phyloP scores from a whole-genome alignment of 345 rosid species.

The Lepidium aucheri region DNA sequence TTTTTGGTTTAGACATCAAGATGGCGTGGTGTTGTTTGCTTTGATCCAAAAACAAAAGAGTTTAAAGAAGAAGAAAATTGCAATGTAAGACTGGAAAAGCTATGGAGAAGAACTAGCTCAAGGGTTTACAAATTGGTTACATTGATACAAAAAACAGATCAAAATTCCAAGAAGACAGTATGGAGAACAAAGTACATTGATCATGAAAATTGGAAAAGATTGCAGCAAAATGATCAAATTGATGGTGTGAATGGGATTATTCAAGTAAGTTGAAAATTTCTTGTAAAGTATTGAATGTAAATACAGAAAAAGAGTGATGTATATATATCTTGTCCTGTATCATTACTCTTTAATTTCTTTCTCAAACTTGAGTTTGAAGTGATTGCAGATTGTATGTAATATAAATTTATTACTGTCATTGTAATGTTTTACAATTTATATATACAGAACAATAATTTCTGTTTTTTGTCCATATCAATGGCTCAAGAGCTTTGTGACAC shows the following conservation, averaged over 20 bases:
- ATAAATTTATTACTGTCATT: slow-evolving; percentile 1
- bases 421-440: neutral
- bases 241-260: slow-evolving; percentile 5
- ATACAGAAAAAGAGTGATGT: slow-evolving; percentile 21
- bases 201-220: neutral
- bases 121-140: slow-evolving; percentile 2
- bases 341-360: neutral
- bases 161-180: neutral
- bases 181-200: neutral
- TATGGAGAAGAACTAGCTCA: slow-evolving; percentile 5
- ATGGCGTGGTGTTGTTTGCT: slow-evolving; percentile 7
- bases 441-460: neutral
- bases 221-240: slow-evolving; percentile 1
- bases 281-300: slow-evolving; percentile 15
- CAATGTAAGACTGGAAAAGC: neutral
- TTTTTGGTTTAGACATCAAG: slow-evolving; percentile 15
- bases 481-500: neutral
- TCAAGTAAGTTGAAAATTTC: neutral
- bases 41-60: neutral
- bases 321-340: slow-evolving; percentile 9
- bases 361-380: slow-evolving; percentile 9
- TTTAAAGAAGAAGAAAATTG: neutral
- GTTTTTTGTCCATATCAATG: neutral
- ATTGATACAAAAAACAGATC: neutral
- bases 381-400: slow-evolving; percentile 20